phyloP scores from a whole-genome alignment of 129 eudicot genomes.

The Erigeron canadensis region DNA sequence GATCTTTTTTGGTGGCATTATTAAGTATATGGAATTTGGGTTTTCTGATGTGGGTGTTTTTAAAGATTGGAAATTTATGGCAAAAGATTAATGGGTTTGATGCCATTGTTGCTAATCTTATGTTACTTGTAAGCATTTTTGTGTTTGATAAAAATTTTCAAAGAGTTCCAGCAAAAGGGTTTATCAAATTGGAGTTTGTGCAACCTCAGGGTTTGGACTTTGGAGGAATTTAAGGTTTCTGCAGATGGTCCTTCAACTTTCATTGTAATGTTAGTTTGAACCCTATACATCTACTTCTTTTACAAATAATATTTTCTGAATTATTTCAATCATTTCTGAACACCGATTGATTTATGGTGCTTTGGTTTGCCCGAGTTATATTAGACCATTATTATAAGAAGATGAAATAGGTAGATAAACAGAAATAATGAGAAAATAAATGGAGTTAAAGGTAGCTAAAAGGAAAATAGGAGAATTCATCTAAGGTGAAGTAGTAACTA shows the following conservation, averaged over 20 bases:
- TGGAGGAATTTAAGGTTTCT: background rate
- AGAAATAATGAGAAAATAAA: too few species aligned
- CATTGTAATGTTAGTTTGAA: background rate
- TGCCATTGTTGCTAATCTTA: slow-evolving; percentile 35
- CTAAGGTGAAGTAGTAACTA: too few species aligned
- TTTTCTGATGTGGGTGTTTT: slow-evolving; percentile 19
- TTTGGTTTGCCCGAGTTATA: too few species aligned
- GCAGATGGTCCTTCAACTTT: slow-evolving; percentile 13
- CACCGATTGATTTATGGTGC: too few species aligned
- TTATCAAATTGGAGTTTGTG: slow-evolving; percentile 25
- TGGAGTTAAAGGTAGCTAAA: too few species aligned
- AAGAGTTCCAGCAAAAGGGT: slow-evolving; percentile 22
- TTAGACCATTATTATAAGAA: too few species aligned
- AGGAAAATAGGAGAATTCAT: too few species aligned
- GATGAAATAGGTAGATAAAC: too few species aligned
- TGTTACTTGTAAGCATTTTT: slow-evolving; percentile 12
- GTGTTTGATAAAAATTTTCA: background rate
- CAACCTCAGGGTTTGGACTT: background rate
- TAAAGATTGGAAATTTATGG: slow-evolving; percentile 35
- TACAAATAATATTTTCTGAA: too few species aligned
- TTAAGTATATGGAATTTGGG: slow-evolving; percentile 22
- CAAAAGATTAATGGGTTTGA: slow-evolving; percentile 28
- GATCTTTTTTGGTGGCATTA: slow-evolving; percentile 12
- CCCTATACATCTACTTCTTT: background rate
- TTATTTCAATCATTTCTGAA: too few species aligned